Evolutionary conservation across 176 grass and related monocot genomes (phyloP).

Genomic region (Lolium perenne): DNA sequence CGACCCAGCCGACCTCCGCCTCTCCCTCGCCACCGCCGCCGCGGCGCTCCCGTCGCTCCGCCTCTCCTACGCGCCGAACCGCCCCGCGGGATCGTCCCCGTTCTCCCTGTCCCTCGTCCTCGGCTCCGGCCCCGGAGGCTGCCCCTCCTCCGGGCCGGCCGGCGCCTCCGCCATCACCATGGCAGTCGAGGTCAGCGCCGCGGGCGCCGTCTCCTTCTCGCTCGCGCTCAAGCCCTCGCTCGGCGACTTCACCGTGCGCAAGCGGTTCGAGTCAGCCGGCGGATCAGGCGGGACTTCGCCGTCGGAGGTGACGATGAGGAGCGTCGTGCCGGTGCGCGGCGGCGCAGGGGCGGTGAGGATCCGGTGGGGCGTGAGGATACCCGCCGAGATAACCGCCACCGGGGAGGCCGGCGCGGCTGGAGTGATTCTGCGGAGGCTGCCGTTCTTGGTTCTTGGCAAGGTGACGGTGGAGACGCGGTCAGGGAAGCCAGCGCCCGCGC

Average conservation of each 20-base stretch:
- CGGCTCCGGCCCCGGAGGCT: conserved; percentile 31
- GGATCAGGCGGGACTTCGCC: neutral
- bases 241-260: conserved; percentile 25
- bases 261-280: conserved; percentile 2
- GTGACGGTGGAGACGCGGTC: conserved; percentile 12
- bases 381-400: conserved; percentile 17
- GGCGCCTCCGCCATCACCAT: conserved; percentile 31
- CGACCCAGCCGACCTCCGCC: conserved; percentile 19
- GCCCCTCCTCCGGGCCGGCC: neutral
- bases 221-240: conserved; percentile 33
- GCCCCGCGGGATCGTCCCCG: neutral
- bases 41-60: conserved; percentile 13
- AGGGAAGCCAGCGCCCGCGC: neutral
- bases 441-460: conserved; percentile 35
- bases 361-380: conserved; percentile 37
- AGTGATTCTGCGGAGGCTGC: conserved; percentile 13
- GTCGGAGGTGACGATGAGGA: conserved; percentile 37
- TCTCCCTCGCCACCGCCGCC: conserved; percentile 20
- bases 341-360: conserved; percentile 3
- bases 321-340: neutral
- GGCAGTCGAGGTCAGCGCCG: conserved; percentile 32
- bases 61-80: conserved; percentile 24
- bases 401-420: neutral
- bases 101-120: conserved; percentile 29
- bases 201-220: conserved; percentile 34